These are phyloP conservation scores for Coemansia sp. DNA, from an alignment of 371 early-diverging fungal species.

Conservation along the genomic window DNA sequence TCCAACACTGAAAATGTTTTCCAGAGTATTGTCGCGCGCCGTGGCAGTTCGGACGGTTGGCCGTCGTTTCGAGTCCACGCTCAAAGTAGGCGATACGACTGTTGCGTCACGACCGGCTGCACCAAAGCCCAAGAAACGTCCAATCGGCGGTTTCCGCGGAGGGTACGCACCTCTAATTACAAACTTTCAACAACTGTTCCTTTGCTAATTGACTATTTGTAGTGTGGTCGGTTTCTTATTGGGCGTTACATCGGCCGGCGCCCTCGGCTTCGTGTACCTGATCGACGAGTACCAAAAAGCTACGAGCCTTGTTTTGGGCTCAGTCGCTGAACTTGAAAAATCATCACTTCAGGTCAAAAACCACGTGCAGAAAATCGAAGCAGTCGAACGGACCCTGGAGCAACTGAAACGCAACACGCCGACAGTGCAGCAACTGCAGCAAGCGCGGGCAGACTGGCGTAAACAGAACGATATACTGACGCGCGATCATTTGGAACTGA, in stretches of 20 bases:
- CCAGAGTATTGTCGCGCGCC: background rate
- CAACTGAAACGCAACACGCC: conserved; percentile 62
- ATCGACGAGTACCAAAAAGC: conserved; percentile 79
- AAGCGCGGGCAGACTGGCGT: conserved; percentile 64
- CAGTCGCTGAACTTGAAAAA: conserved; percentile 73
- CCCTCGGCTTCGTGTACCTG: conserved; percentile 76
- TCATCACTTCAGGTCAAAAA: conserved; percentile 70
- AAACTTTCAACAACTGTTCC: no score
- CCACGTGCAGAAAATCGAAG: conserved; percentile 76
- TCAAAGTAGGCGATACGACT: conserved; percentile 32
- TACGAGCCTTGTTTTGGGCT: conserved; percentile 65
- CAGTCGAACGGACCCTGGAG: conserved; percentile 65
- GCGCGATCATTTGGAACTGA: conserved; percentile 72
- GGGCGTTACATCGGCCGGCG: conserved; percentile 74
- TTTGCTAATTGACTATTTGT: background rate
- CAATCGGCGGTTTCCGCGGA: conserved; percentile 55
- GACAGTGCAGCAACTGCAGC: conserved; percentile 66
- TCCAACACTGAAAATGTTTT: background rate
- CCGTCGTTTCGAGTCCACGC: conserved; percentile 45
- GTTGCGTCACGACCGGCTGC: conserved; percentile 19
- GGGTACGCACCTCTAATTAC: conserved; percentile 24
- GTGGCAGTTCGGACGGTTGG: background rate
- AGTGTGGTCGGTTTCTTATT: conserved; percentile 77
- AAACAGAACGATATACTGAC: conserved; percentile 73
- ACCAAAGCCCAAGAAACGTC: conserved; percentile 28